Base-by-base conservation (phyloP, 2,329 filamentous ascomycete genomes). In the Epichloe aotearoae region DNA sequence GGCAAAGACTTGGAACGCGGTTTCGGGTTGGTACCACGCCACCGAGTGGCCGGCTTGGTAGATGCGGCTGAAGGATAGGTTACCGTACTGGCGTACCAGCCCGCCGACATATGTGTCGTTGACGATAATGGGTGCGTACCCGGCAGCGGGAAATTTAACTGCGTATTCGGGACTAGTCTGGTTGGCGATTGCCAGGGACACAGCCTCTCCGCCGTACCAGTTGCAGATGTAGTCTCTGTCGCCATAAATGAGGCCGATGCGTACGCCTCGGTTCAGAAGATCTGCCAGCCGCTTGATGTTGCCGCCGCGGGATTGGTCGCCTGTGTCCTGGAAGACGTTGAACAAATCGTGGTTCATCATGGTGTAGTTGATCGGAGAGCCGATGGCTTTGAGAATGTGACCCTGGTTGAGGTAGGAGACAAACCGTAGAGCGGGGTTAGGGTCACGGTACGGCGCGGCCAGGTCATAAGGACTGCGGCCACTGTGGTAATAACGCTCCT, bases 11-110 rank as follows among this genome's bases (percentile, higher is more conserved):
- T 76, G 73, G 52, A 82, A 72, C 2, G 76, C 69, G 3, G 79
- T 79, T 59, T 77, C 69, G 12, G 80, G 80, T 64, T 83, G 80
- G 59, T 79, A 80, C 49, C 73, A 76, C 0, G 79, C 73, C 1
- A 82, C 75, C 48, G 79, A 74, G 58, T 86, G 82, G 2, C 83
- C 82, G 15, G 81, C 73, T 58, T 84, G 77, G 62, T 82, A 85
- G 46, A 86, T 72, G 7, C 82, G 74, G 50, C 77, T 79, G 62
- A 86, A 86, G 15, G 76, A 80, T 50, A 86, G 74, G 57, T 90
- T 90, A 11, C 84, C 86, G 58, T 80, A 86, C 64, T 93, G 86
- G 4, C 86, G 77, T 0, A 88, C 86, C 51, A 79, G 77, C 19
- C 87, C 88, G 48, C 79, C 86, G 60, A 82, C 78, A 65, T 84